phyloP scores from a whole-genome alignment of 345 rosid species.

The Balakata baccata region DNA sequence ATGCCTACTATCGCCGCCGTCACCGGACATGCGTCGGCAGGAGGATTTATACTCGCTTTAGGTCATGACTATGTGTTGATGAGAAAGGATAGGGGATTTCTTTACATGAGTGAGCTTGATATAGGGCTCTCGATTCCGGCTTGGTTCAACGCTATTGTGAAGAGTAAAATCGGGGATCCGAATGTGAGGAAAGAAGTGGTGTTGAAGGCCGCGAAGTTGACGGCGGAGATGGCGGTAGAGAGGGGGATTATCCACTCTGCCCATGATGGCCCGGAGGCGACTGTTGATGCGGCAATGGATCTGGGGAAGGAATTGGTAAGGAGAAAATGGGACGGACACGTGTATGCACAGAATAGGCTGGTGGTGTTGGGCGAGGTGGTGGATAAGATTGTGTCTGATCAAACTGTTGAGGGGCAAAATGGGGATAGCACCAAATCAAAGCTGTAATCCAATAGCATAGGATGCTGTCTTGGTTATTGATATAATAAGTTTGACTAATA shows the following conservation, averaged over 20 bases:
- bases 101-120: constrained; percentile 27
- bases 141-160: constrained; percentile 18
- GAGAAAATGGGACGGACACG: constrained; percentile 19
- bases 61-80: constrained; percentile 21
- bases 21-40: constrained; percentile 26
- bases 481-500: too few relatives aligned
- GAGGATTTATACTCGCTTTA: constrained; percentile 17
- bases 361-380: constrained; percentile 4
- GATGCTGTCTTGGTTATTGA: too few relatives aligned
- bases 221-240: constrained; percentile 22
- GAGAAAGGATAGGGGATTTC: constrained; percentile 24
- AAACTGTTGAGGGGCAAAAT: background rate
- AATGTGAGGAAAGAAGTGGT: constrained; percentile 15
- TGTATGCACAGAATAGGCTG: constrained; percentile 15
- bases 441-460: background rate
- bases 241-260: constrained; percentile 8
- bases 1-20: constrained; percentile 28
- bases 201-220: constrained; percentile 16
- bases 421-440: background rate
- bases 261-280: constrained; percentile 9
- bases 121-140: constrained; percentile 21
- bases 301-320: constrained; percentile 3
- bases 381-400: constrained; percentile 12
- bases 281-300: constrained; percentile 16
- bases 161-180: constrained; percentile 3